Evolutionary conservation across 352 stramenopile genomes (phyloP).

Genomic region (Phytophthora tubulina): DNA sequence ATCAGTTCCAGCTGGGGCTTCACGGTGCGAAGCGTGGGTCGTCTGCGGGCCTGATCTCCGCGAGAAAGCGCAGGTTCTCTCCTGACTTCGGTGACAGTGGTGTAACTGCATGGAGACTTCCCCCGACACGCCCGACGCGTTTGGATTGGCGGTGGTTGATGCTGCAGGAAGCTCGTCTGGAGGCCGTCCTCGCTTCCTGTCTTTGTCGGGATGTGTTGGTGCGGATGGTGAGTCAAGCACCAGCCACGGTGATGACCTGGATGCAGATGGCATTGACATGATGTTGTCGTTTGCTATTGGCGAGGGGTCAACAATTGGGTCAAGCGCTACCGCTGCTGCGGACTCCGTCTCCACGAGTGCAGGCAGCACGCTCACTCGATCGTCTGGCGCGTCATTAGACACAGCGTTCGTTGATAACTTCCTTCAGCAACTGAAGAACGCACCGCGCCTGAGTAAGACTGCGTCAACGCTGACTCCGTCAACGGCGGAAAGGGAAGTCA

Average conservation of each 20-base stretch:
- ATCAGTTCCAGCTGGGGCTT: constrained; percentile 52
- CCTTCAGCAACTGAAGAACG: constrained; percentile 83
- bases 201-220: constrained; percentile 37
- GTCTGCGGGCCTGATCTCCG: constrained; percentile 29
- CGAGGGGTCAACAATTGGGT: constrained; percentile 41
- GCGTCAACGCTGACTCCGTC: background rate
- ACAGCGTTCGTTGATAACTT: constrained; percentile 80
- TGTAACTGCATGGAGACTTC: constrained; percentile 72
- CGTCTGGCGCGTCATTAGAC: constrained; percentile 46
- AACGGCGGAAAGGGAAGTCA: background rate
- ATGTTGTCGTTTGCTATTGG: constrained; percentile 78
- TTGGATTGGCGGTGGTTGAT: constrained; percentile 62
- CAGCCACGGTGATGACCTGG: constrained; percentile 31
- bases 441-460: constrained; percentile 55
- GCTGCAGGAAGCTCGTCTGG: constrained; percentile 27
- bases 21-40: constrained; percentile 30
- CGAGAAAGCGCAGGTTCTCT: constrained; percentile 59
- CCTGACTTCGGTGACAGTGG: constrained; percentile 71
- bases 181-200: constrained; percentile 57
- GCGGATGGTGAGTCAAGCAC: constrained; percentile 1
- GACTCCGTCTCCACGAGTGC: constrained; percentile 44
- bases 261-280: constrained; percentile 42
- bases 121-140: constrained; percentile 70
- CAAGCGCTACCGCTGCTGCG: constrained; percentile 57
- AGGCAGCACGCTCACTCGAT: constrained; percentile 30